Evolutionary conservation across 148 eudicot genomes (phyloP).

Genomic region (Salicornia ramosissima): DNA sequence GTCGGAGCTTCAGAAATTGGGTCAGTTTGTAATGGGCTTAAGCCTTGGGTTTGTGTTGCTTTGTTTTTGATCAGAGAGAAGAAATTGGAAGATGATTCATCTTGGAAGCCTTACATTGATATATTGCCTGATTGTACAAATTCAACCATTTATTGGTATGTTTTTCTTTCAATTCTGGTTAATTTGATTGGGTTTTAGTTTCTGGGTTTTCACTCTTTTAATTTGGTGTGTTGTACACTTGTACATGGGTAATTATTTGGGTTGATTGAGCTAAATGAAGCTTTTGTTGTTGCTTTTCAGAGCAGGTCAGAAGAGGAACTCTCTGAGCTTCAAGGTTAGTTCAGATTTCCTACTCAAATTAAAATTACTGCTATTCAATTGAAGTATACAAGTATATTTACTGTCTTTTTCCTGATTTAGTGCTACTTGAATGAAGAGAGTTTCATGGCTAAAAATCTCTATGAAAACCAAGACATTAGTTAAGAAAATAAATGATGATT

Average conservation of each 20-base stretch:
- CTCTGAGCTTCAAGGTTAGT: constrained; percentile 78
- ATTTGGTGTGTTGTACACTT: not conserved
- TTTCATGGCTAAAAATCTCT: too few species aligned
- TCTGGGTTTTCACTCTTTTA: not conserved
- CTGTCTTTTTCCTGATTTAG: too few species aligned
- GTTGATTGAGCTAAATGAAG: constrained; percentile 25
- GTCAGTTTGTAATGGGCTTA: constrained; percentile 59
- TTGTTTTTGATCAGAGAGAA: constrained; percentile 76
- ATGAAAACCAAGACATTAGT: too few species aligned
- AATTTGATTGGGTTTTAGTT: not conserved
- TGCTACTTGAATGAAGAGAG: not conserved
- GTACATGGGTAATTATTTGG: not conserved
- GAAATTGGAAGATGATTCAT: constrained; percentile 39
- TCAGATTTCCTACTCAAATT: not conserved
- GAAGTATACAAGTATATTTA: too few species aligned
- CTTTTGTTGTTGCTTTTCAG: constrained; percentile 51
- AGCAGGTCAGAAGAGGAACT: constrained; percentile 99
- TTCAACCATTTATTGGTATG: constrained; percentile 95
- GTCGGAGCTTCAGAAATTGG: constrained; percentile 76
- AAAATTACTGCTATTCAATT: not conserved
- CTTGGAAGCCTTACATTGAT: constrained; percentile 62
- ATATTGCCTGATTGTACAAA: constrained; percentile 67
- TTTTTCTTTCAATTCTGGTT: constrained; percentile 21
- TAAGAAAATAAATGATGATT: too few species aligned
- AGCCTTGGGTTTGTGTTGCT: constrained; percentile 92